Percentiles rank a stretch among this genome's conserved stretches.
Evolutionary conservation across 495 filamentous ascomycete species (phyloP).

Genomic region (Lepraria neglecta): DNA sequence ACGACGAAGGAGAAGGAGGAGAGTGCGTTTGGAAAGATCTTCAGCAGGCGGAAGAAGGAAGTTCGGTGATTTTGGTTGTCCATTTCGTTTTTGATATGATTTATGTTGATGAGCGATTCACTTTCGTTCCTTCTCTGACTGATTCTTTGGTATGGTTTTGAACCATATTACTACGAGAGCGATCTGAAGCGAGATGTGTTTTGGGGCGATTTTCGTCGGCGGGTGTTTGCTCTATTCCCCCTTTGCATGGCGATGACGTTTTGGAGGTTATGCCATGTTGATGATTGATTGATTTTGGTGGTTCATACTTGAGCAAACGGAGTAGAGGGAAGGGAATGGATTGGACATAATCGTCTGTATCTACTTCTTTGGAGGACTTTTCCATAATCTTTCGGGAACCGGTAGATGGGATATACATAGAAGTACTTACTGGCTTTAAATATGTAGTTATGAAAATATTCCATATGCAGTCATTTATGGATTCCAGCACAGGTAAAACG

Average conservation of each 20-base stretch:
- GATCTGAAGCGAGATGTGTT: no score
- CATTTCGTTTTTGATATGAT: neutral
- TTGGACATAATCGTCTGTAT: neutral
- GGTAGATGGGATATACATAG: neutral
- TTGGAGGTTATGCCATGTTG: neutral
- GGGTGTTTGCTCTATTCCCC: neutral
- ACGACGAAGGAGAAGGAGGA: conserved; percentile 17
- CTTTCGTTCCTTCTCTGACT: neutral
- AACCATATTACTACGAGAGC: neutral
- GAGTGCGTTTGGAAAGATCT: conserved; percentile 19
- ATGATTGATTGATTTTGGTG: neutral
- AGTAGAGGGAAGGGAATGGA: neutral
- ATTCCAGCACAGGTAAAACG: neutral
- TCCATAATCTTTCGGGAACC: neutral
- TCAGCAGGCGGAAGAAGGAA: conserved; percentile 17
- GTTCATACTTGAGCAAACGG: neutral
- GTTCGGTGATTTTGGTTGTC: neutral
- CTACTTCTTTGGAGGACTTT: neutral
- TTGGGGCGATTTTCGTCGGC: neutral
- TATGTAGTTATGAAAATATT: conserved; percentile 3
- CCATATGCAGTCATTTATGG: neutral
- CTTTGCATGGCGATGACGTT: conserved; percentile 6
- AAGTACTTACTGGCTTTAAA: neutral
- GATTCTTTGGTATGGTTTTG: neutral
- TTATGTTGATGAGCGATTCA: neutral